Evolutionary conservation across 768 basidiomycete genomes (phyloP).

Genomic region (Epithele typhae): DNA sequence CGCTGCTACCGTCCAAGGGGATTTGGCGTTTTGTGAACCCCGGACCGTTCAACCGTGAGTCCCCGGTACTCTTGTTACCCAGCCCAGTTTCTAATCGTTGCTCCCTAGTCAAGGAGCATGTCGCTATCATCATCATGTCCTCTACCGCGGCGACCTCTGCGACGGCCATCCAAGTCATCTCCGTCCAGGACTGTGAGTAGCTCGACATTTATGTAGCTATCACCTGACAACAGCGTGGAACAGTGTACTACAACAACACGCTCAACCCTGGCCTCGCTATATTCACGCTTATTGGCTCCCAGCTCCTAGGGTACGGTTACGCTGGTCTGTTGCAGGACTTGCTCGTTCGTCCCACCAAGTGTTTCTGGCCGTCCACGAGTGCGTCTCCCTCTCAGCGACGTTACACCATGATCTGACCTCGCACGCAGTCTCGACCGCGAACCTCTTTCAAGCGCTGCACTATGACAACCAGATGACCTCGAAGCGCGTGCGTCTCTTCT

Average conservation of each 20-base stretch:
- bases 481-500: conserved; percentile 37
- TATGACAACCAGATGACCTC: conserved; percentile 32
- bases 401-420: background rate
- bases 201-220: background rate
- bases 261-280: conserved; percentile 29
- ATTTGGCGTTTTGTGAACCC: conserved; percentile 32
- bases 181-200: conserved; percentile 27
- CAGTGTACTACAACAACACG: conserved; percentile 37
- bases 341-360: conserved; percentile 47
- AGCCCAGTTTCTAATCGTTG: background rate
- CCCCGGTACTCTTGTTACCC: conserved; percentile 3
- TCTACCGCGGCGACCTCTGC: conserved; percentile 30
- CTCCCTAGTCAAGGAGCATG: conserved; percentile 30
- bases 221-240: background rate
- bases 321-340: conserved; percentile 37
- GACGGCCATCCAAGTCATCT: conserved; percentile 30
- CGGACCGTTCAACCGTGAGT: conserved; percentile 34
- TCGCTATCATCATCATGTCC: conserved; percentile 33
- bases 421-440: conserved; percentile 19
- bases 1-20: conserved; percentile 27
- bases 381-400: conserved; percentile 1
- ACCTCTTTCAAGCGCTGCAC: conserved; percentile 33
- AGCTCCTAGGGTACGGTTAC: conserved; percentile 32
- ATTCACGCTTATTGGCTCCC: conserved; percentile 32
- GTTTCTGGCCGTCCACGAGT: conserved; percentile 28